Evolutionary conservation across 2,329 filamentous ascomycete genomes (phyloP).

Genomic region (Colletotrichum gloeosporioides): DNA sequence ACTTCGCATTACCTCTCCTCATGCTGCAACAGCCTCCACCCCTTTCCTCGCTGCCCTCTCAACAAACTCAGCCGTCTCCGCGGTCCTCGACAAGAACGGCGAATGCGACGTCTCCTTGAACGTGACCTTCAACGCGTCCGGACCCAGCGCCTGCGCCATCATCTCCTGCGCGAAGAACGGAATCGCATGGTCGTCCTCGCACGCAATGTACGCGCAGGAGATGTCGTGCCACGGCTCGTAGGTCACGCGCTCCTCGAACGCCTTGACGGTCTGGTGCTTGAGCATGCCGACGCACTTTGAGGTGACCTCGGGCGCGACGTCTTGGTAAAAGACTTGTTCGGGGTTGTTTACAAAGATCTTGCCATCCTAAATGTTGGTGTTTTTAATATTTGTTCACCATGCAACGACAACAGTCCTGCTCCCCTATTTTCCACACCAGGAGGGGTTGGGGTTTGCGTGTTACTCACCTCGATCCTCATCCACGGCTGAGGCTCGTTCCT

Average conservation of each 20-base stretch:
- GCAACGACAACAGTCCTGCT: no score
- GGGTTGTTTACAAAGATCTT: not conserved
- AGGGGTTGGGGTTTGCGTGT: no score
- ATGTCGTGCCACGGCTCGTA: conserved; percentile 33
- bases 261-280: conserved; percentile 1
- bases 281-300: conserved; percentile 5
- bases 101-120: not conserved
- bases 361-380: not conserved
- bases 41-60: not conserved
- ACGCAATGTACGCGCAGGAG: conserved; percentile 27
- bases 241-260: conserved; percentile 21
- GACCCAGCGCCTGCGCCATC: conserved; percentile 14
- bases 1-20: no score
- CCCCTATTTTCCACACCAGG: no score
- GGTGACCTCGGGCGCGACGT: conserved; percentile 16
- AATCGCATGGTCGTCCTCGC: conserved; percentile 28
- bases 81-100: not conserved
- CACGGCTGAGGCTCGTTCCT: conserved; percentile 23
- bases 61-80: not conserved
- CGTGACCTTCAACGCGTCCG: not conserved
- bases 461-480: conserved; percentile 28
- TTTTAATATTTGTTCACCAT: no score
- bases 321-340: conserved; percentile 26
- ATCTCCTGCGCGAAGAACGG: conserved; percentile 22
- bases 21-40: not conserved